A percentile compares a stretch with the other conserved stretches of the same genome.
phyloP scores from a whole-genome alignment of 1,284 basidiomycete genomes.

The Leccinum subfulvum region DNA sequence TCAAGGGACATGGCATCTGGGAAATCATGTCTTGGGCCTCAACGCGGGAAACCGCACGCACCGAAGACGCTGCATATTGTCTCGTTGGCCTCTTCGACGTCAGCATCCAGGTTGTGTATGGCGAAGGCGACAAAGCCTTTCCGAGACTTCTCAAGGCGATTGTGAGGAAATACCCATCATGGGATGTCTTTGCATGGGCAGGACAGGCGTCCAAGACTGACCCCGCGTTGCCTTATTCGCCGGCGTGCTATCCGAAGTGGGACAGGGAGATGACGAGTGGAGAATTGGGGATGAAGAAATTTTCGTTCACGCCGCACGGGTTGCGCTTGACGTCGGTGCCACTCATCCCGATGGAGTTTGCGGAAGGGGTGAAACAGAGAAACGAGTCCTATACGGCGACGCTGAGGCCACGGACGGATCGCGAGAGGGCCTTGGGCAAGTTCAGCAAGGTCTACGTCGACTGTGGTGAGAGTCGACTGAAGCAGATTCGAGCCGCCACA shows the following conservation, averaged over 20 bases:
- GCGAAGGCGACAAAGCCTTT: constrained; percentile 29
- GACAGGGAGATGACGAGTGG: constrained; percentile 11
- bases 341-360: constrained; percentile 21
- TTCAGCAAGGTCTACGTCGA: constrained; percentile 16
- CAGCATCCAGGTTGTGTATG: constrained; percentile 19
- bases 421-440: constrained; percentile 1
- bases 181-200: neutral
- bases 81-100: constrained; percentile 24
- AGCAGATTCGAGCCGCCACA: constrained; percentile 7
- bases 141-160: constrained; percentile 21
- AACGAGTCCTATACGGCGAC: constrained; percentile 14
- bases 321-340: constrained; percentile 23
- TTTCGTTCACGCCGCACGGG: constrained; percentile 16
- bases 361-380: neutral
- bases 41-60: constrained; percentile 23
- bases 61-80: constrained; percentile 26
- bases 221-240: constrained; percentile 1
- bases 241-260: constrained; percentile 21
- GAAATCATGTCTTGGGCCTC: constrained; percentile 32
- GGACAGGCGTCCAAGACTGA: neutral
- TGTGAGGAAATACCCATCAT: constrained; percentile 9
- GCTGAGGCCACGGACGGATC: neutral
- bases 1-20: constrained; percentile 18
- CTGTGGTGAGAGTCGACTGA: constrained; percentile 20
- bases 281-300: constrained; percentile 15